phyloP scores from a whole-genome alignment of 2,329 filamentous ascomycete genomes.

The Clarireedia homoeocarpa region DNA sequence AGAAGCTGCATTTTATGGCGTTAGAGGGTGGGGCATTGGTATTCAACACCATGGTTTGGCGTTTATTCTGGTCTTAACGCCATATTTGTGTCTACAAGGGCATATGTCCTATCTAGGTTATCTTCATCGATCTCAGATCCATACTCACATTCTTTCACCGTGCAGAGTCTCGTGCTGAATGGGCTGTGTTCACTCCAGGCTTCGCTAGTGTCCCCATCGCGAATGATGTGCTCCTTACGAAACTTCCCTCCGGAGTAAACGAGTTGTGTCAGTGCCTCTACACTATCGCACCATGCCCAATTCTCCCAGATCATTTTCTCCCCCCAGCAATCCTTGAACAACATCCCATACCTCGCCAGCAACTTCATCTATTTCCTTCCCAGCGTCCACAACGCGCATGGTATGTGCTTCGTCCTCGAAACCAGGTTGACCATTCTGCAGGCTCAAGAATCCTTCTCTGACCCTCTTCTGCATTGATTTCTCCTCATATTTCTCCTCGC shows the following conservation, averaged over 20 bases:
- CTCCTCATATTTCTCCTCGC: slow-evolving; percentile 82
- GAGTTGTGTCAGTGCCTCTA: neutral
- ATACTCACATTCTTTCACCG: neutral
- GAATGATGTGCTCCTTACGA: too few species aligned
- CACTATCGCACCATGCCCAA: neutral
- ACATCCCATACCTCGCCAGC: slow-evolving; percentile 38
- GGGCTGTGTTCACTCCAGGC: neutral
- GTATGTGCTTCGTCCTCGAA: slow-evolving; percentile 42
- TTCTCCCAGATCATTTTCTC: slow-evolving; percentile 28
- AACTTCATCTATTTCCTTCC: slow-evolving; percentile 47
- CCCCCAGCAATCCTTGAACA: slow-evolving; percentile 37
- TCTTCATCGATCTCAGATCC: neutral
- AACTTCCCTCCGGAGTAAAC: neutral
- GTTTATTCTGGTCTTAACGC: slow-evolving; percentile 30
- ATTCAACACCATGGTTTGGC: slow-evolving; percentile 29
- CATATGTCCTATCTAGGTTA: neutral
- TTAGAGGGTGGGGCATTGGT: slow-evolving; percentile 21
- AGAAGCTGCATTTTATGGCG: slow-evolving; percentile 13
- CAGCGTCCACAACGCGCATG: slow-evolving; percentile 47
- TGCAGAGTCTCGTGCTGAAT: neutral
- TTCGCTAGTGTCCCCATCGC: too few species aligned
- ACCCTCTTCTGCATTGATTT: slow-evolving; percentile 76
- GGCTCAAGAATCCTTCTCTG: slow-evolving; percentile 59
- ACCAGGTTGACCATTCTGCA: slow-evolving; percentile 31
- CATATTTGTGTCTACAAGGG: slow-evolving; percentile 15